A percentile compares a stretch with the other conserved stretches of the same genome.
phyloP scores from a whole-genome alignment of 192 early-diverging fungal species.

The Paraglomus brasilianum region DNA sequence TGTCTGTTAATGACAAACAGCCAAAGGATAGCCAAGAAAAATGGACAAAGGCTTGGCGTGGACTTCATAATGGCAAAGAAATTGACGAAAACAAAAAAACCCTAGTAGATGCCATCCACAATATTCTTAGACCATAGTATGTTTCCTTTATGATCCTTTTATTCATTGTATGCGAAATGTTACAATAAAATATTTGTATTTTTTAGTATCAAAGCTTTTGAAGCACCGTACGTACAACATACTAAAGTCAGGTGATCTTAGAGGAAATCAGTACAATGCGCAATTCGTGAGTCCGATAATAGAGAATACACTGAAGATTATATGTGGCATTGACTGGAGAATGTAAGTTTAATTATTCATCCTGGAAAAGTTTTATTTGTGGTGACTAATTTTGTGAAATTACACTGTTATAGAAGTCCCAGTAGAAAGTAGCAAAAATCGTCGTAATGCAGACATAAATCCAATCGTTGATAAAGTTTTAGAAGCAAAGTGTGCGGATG shows the following conservation, averaged over 20 bases:
- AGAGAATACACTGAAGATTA: not conserved
- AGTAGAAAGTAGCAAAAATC: constrained; percentile 1
- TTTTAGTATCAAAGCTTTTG: constrained; percentile 21
- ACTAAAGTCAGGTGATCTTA: not conserved
- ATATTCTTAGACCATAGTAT: constrained; percentile 26
- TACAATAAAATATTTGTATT: no score
- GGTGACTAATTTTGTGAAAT: not conserved
- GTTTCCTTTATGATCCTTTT: constrained; percentile 18
- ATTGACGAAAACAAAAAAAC: constrained; percentile 17
- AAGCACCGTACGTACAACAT: constrained; percentile 19
- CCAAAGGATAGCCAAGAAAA: not conserved
- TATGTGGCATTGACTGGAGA: constrained; percentile 1
- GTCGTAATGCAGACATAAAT: not conserved
- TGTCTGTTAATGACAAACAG: constrained; percentile 20
- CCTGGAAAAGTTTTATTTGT: not conserved
- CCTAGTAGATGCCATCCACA: constrained; percentile 1
- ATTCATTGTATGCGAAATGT: constrained; percentile 4
- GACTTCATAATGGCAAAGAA: constrained; percentile 16
- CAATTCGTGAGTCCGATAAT: constrained; percentile 10
- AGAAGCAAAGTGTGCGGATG: constrained; percentile 9
- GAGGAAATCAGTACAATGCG: constrained; percentile 18
- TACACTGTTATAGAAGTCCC: constrained; percentile 1
- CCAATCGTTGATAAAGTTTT: constrained; percentile 4
- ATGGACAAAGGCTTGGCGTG: not conserved
- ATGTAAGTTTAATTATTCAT: constrained; percentile 7